Percentiles rank a stretch among this genome's conserved stretches.
Conservation (phyloP, 176 grass and related monocot genomes). For the Dactylis glomerata region DNA sequence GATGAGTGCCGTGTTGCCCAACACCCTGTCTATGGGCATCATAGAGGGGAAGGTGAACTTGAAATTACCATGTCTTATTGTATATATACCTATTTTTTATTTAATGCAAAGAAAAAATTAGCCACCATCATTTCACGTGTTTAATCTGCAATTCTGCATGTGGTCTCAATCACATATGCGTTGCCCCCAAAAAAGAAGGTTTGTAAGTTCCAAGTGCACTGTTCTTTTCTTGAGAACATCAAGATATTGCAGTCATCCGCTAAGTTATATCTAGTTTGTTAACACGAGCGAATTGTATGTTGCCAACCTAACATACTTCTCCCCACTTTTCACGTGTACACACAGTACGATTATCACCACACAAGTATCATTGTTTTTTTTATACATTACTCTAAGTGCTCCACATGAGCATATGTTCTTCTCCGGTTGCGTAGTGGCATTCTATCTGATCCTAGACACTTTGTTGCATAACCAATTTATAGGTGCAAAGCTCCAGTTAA, state of each 20-base stretch:
- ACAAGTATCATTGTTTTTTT: not conserved
- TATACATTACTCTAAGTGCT: not conserved
- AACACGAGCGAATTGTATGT: not conserved
- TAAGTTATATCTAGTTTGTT: not conserved
- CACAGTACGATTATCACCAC: slow-evolving; percentile 7
- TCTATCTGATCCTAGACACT: slow-evolving; percentile 30
- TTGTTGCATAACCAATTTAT: slow-evolving; percentile 10
- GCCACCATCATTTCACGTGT: not conserved
- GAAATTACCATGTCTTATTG: too few species aligned
- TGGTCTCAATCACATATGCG: not conserved
- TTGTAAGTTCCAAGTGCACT: not conserved
- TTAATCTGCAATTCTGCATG: not conserved
- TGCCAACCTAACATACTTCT: slow-evolving; percentile 12
- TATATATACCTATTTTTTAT: not conserved
- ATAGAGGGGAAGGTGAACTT: too few species aligned
- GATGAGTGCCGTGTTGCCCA: too few species aligned
- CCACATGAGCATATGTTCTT: slow-evolving; percentile 38
- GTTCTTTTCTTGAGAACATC: not conserved
- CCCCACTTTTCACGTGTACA: slow-evolving; percentile 12
- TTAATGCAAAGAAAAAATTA: not conserved
- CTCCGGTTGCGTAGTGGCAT: slow-evolving; percentile 31
- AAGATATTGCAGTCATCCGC: not conserved
- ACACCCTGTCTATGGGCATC: too few species aligned
- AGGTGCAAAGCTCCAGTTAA: slow-evolving; percentile 22
- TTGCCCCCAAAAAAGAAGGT: not conserved